These are phyloP conservation scores for Ceriops tagal DNA, from an alignment of 345 rosid genomes.

Conservation along the genomic window DNA sequence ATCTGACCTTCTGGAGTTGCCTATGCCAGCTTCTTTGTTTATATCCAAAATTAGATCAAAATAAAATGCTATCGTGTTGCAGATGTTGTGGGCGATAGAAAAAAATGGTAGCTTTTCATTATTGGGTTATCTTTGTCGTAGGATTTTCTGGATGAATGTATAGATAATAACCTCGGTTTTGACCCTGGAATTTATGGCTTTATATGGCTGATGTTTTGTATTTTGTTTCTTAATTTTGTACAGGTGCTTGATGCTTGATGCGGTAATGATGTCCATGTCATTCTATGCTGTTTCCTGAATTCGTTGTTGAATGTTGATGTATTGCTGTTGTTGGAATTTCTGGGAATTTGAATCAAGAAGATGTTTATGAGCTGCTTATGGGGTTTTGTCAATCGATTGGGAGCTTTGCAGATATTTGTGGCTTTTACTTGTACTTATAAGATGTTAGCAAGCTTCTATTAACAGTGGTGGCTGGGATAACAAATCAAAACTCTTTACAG, in stretches of 20 bases:
- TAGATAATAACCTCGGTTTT: no score
- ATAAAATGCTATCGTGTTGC: background rate
- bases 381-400: conserved; percentile 63
- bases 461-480: conserved; percentile 1
- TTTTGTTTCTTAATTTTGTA: background rate
- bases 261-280: conserved; percentile 18
- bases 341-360: conserved; percentile 44
- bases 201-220: background rate
- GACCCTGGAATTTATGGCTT: background rate
- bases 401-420: conserved; percentile 5
- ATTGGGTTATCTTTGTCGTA: background rate
- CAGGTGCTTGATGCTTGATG: conserved; percentile 32
- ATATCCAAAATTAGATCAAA: background rate
- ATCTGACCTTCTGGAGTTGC: no score
- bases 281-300: conserved; percentile 17
- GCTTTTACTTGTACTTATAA: background rate
- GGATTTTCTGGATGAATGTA: no score
- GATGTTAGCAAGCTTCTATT: conserved; percentile 15
- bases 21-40: background rate
- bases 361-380: conserved; percentile 47
- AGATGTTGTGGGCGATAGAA: background rate
- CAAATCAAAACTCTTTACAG: conserved; percentile 6
- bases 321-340: conserved; percentile 17
- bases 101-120: no score
- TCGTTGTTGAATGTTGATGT: conserved; percentile 23